These are phyloP conservation scores for Coemansia sp. DNA, from an alignment of 192 early-diverging fungal species.

Conservation along the genomic window DNA sequence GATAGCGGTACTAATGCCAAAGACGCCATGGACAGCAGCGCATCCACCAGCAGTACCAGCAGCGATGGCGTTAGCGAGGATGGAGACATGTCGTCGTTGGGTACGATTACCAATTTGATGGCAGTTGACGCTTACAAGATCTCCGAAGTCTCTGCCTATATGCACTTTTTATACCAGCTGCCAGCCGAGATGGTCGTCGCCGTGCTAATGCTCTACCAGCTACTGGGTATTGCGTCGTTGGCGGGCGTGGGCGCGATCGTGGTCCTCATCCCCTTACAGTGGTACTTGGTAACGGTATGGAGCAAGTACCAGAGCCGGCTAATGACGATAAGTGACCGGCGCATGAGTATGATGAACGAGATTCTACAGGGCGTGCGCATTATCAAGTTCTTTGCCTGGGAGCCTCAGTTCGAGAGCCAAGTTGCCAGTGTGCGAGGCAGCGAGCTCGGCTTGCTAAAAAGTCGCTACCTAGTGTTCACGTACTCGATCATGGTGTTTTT, in stretches of 20 bases:
- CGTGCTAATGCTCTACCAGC: slow-evolving; percentile 74
- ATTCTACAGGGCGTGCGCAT: slow-evolving; percentile 88
- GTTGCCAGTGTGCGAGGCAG: slow-evolving; percentile 64
- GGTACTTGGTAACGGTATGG: slow-evolving; percentile 62
- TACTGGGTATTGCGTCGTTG: slow-evolving; percentile 79
- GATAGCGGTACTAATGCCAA: slow-evolving; percentile 3
- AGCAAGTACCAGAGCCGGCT: slow-evolving; percentile 72
- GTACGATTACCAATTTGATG: slow-evolving; percentile 72
- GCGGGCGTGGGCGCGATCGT: slow-evolving; percentile 86
- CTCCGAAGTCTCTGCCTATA: slow-evolving; percentile 65
- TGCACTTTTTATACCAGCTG: slow-evolving; percentile 74
- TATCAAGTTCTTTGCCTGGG: slow-evolving; percentile 97
- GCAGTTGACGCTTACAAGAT: slow-evolving; percentile 66
- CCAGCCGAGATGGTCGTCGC: slow-evolving; percentile 78
- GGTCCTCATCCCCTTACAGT: slow-evolving; percentile 78
- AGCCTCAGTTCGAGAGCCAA: slow-evolving; percentile 70
- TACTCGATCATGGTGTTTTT: slow-evolving; percentile 76
- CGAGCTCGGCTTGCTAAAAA: slow-evolving; percentile 78
- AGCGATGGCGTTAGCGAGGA: slow-evolving; percentile 7
- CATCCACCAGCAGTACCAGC: background rate
- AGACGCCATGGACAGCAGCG: background rate
- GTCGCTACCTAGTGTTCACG: slow-evolving; percentile 70
- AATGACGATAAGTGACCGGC: slow-evolving; percentile 82
- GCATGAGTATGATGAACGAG: slow-evolving; percentile 81
- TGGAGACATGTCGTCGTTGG: slow-evolving; percentile 60